A percentile compares a stretch with the other conserved stretches of the same genome.
These are phyloP conservation scores for Diutina sp. DNA, from an alignment of 1,139 yeast genomes.

Conservation along the genomic window DNA sequence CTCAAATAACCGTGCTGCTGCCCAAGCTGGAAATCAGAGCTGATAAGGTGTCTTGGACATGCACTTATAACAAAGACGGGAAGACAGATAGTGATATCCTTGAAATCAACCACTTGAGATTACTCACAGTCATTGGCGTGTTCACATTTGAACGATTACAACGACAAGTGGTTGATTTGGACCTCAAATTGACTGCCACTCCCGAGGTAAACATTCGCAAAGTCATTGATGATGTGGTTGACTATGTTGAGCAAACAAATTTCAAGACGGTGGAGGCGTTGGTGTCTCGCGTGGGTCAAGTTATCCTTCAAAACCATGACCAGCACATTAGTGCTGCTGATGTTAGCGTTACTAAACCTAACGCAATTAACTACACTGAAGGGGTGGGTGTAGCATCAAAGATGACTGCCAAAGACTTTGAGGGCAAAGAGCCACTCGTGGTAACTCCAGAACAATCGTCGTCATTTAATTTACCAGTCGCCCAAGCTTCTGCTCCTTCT, in stretches of 20 bases:
- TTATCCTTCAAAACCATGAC: conserved; percentile 33
- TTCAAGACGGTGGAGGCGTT: conserved; percentile 92
- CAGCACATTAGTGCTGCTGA: conserved; percentile 1
- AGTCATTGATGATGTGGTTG: conserved; percentile 33
- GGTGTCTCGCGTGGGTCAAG: conserved; percentile 60
- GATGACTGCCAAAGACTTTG: conserved; percentile 17
- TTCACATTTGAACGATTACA: conserved; percentile 79
- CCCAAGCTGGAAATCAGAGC: conserved; percentile 47
- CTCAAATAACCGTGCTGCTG: conserved; percentile 2
- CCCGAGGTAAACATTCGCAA: conserved; percentile 16
- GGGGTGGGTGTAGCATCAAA: conserved; percentile 73
- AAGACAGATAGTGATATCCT: conserved; percentile 23
- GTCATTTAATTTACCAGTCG: conserved; percentile 27
- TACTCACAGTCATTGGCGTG: conserved; percentile 77
- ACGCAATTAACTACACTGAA: conserved; percentile 75
- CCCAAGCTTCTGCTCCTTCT: conserved; percentile 4
- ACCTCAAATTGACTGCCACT: conserved; percentile 32
- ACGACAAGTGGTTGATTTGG: conserved; percentile 62
- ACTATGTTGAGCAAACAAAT: conserved; percentile 58
- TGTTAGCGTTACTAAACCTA: conserved; percentile 70
- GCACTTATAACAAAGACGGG: conserved; percentile 12
- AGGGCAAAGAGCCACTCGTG: conserved; percentile 8
- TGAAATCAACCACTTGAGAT: conserved; percentile 36
- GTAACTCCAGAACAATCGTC: neutral
- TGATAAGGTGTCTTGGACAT: conserved; percentile 26